Base-by-base conservation (phyloP, 352 stramenopile genomes). In the Pythium guiyangense region DNA sequence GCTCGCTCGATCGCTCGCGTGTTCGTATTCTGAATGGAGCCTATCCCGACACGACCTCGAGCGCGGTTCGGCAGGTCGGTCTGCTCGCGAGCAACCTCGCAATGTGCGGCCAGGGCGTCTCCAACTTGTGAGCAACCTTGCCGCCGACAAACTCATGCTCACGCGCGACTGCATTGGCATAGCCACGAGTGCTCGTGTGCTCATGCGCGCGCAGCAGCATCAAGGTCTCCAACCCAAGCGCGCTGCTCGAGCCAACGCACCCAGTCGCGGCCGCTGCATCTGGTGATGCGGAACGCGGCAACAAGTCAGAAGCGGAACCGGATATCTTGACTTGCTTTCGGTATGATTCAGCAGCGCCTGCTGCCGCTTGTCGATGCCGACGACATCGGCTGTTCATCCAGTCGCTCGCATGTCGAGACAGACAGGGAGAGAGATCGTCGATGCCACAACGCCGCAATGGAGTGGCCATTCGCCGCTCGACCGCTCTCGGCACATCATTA, bases 251-350 rank as follows among this genome's bases (percentile, higher is more conserved):
- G 39, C 12, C 4, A 5, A n/a, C 4, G 39, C 17, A 20, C 39
- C 15, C 18, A 22, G 39, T 45, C n/a, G 39, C n/a, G 37, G 10
- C 6, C 37, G 39, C 17, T 45, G 22, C 54, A 60, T 22, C 54
- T 60, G 54, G 54, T 10, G 29, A 40, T 49, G 12, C 17, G 31
- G 54, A 60, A 60, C 45, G n/a, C 34, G 25, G 22, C 31, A 44
- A 11, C 22, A 57, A 40, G 48, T 40, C 48, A 52, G 29, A 27
- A 52, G n/a, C 12, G 4, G 44, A 59, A 49, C 54, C n/a, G 54
- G 40, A 37, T 60, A 49, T 12, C 20, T 44, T 42, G 34, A 60
- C 45, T 60, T 54, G 54, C 18, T 27, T 26, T 51, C 53, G 52
- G 20, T 52, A 59, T 59, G 43, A 37, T 37, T 37, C 29, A 34